Evolutionary conservation across 805 yeast genomes (phyloP).

Genomic region (Kluyveromyces starmeri): DNA sequence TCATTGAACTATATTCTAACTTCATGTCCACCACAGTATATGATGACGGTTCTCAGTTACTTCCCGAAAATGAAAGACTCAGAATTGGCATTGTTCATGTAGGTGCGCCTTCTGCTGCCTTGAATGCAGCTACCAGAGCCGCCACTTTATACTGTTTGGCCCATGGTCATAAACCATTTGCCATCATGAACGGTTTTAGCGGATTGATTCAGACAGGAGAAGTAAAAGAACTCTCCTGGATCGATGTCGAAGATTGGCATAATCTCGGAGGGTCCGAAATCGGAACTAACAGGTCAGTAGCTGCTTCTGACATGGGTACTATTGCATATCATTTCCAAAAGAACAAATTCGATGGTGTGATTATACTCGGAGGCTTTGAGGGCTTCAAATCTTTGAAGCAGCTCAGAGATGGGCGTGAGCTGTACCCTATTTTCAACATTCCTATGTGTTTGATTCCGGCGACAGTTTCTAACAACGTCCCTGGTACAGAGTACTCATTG

Average conservation of each 20-base stretch:
- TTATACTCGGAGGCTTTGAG: slow-evolving; percentile 94
- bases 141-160: slow-evolving; percentile 83
- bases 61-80: slow-evolving; percentile 54
- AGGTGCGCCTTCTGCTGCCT: slow-evolving; percentile 97
- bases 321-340: slow-evolving; percentile 91
- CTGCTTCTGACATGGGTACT: slow-evolving; percentile 77
- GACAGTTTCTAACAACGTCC: slow-evolving; percentile 94
- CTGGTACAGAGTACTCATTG: slow-evolving; percentile 95
- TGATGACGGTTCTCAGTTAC: slow-evolving; percentile 50
- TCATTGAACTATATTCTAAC: slow-evolving; percentile 68
- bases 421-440: slow-evolving; percentile 86
- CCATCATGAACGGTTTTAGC: slow-evolving; percentile 87
- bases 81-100: slow-evolving; percentile 82
- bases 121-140: slow-evolving; percentile 89
- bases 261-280: slow-evolving; percentile 91
- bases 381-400: slow-evolving; percentile 84
- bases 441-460: slow-evolving; percentile 94
- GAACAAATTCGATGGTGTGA: slow-evolving; percentile 76
- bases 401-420: slow-evolving; percentile 62
- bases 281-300: slow-evolving; percentile 89
- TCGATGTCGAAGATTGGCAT: slow-evolving; percentile 83
- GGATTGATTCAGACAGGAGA: slow-evolving; percentile 89
- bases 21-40: slow-evolving; percentile 61
- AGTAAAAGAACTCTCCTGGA: slow-evolving; percentile 66
- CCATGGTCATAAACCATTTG: slow-evolving; percentile 82